Evolutionary conservation across 2,329 filamentous ascomycete genomes (phyloP), one percentile per base, ranked within the genome.

Genomic region (Phoma herbarum): DNA sequence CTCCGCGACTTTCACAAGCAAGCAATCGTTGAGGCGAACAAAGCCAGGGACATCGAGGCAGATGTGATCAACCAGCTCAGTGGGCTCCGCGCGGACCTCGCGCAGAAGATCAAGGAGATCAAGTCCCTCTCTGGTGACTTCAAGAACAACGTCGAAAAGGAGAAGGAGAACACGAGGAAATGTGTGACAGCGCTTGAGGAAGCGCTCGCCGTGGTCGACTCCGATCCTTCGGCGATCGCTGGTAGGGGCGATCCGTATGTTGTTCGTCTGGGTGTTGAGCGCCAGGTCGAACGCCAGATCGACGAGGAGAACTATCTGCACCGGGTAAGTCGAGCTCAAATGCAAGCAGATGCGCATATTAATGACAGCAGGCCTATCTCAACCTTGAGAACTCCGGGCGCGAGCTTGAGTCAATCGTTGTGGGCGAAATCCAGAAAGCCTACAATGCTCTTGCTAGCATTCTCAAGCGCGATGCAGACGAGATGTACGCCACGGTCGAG

Each of bases 51-150:
- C 62, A 93, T 97, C 57, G 92, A 98, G 75, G 88, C 89, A 61
- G 94, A 98, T 72, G 93, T 99, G 45, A 92, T 98, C 63, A 83
- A 91, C 49, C 93, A 94, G 51, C 82, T 99, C 55, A 92, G 89
- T 2, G 93, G 93, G 1, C 81, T 99, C 52, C 84, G 95, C 57
- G 93, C 88, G 71, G 95, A 99, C 76, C 82, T 99, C 18, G 90
- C 90, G 61, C 92, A 96, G 76, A 99, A 99, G 81, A 96, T 96
- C 77, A 99, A 98, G 78, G 95, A 99, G 79, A 99, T 99, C 81
- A 97, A 96, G 80, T 90, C 88, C 66, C 82, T 99, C 16, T 91
- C 92, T 6, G 91, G 93, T 16, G 95, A 99, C 77, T 99, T 99
- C 80, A 97, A 97, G 80, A 99, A 97, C 75, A 91, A 90, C 0